Base-by-base conservation (phyloP, 1,139 yeast genomes). In the Geotrichum australiense region DNA sequence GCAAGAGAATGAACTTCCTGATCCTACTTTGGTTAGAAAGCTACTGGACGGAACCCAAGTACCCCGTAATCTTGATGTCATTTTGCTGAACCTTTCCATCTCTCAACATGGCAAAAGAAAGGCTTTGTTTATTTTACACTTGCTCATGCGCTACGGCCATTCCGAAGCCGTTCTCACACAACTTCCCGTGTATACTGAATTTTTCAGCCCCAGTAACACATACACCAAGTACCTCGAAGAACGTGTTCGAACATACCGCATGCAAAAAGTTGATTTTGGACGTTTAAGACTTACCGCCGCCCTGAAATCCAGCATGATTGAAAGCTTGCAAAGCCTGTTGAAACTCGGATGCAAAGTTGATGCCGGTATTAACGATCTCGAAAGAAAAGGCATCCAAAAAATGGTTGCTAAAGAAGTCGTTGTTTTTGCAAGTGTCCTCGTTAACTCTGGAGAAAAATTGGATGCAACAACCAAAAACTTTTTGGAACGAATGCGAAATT, bases 171-270 rank as follows among this genome's bases (percentile, higher is more conserved):
- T 29, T 6, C 19, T 29, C 5, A 5, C 32, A 8, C 32, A 29
- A 18, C 21, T 29, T 6, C 32, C 32, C 14, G 32, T 29, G 6
- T 29, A 29, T n/a, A n/a, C 14, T 8, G 32, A 29, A n/a, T 29
- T 29, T 29, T 29, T 29, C 32, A 29, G 6, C 4, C 32, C 32
- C n/a, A 6, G 5, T 6, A 29, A n/a, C 21, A 15, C 32, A 5
- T 29, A 29, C 18, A 21, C 21, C 6, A 11, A 29, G 7, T 29
- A 29, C n/a, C 20, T 29, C 6, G 20, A 29, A 15, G 32, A 29
- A 15, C 19, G 32, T 6, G 32, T 19, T 8, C 6, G 6, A 5
- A 15, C 6, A 29, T 29, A 15, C n/a, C 5, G 32, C 5, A 6
- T 15, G 5, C 21, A 29, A 8, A 14, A 14, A n/a, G 20, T 29